Conservation (phyloP, 441 rosid genomes). For the Melastoma candidum region DNA sequence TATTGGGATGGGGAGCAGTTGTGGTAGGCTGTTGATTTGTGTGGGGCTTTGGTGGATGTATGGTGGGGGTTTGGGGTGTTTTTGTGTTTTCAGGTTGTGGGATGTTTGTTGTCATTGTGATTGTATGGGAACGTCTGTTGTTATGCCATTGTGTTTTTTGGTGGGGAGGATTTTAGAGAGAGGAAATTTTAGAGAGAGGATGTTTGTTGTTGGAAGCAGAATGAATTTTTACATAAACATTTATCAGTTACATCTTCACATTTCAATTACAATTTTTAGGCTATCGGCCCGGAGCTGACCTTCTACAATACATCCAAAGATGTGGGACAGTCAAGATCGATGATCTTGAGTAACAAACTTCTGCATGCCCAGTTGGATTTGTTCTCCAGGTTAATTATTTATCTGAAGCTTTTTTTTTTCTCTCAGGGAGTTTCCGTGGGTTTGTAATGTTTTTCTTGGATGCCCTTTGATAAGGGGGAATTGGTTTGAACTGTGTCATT, state of each 20-base stretch:
- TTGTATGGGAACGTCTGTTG: too few species aligned
- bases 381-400: slow-evolving; percentile 51
- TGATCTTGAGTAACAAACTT: slow-evolving; percentile 75
- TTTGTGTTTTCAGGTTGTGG: too few species aligned
- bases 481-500: slow-evolving; percentile 1
- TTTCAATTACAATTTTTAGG: slow-evolving; percentile 32
- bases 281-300: slow-evolving; percentile 93
- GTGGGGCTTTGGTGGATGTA: too few species aligned
- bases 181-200: too few species aligned
- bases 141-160: too few species aligned
- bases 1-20: too few species aligned
- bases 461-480: background rate
- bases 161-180: too few species aligned
- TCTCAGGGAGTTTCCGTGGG: background rate
- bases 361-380: slow-evolving; percentile 91
- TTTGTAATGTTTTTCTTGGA: background rate
- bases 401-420: background rate
- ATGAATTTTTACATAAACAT: slow-evolving; percentile 5
- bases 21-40: too few species aligned
- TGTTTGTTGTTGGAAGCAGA: too few species aligned
- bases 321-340: slow-evolving; percentile 37
- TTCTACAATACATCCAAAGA: slow-evolving; percentile 79
- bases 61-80: too few species aligned
- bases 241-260: background rate
- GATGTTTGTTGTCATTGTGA: too few species aligned